These are phyloP conservation scores for Amanita rimosa DNA, from an alignment of 768 basidiomycete genomes.

Conservation along the genomic window DNA sequence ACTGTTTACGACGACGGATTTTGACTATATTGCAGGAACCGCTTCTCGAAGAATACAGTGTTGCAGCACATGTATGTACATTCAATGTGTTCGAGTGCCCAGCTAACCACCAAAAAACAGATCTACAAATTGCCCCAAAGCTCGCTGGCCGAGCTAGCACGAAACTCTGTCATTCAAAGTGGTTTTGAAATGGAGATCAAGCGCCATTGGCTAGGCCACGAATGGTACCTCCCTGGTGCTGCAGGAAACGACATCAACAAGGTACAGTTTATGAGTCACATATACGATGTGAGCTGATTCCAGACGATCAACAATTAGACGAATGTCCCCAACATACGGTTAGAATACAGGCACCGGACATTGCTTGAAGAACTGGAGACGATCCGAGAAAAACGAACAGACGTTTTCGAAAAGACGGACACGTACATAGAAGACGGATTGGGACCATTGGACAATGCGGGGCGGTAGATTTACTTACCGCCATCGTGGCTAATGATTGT, in stretches of 20 bases:
- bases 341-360: slow-evolving; percentile 88
- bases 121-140: slow-evolving; percentile 96
- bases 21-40: slow-evolving; percentile 53
- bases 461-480: background rate
- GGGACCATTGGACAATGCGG: background rate
- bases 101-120: slow-evolving; percentile 22
- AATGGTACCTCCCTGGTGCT: slow-evolving; percentile 90
- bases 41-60: slow-evolving; percentile 91
- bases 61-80: slow-evolving; percentile 79
- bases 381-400: slow-evolving; percentile 1
- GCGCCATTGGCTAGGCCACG: slow-evolving; percentile 86
- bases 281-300: background rate
- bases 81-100: background rate
- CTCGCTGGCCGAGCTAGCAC: slow-evolving; percentile 92
- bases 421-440: background rate
- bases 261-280: slow-evolving; percentile 27
- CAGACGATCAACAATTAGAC: slow-evolving; percentile 38
- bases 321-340: slow-evolving; percentile 89
- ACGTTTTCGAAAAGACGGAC: background rate
- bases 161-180: slow-evolving; percentile 93
- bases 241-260: slow-evolving; percentile 95
- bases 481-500: too few relatives aligned
- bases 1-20: background rate
- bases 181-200: slow-evolving; percentile 99
- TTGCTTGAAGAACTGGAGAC: slow-evolving; percentile 64